These are phyloP conservation scores for Sclerospora graminicola DNA, from an alignment of 352 stramenopile genomes.

Conservation along the genomic window DNA sequence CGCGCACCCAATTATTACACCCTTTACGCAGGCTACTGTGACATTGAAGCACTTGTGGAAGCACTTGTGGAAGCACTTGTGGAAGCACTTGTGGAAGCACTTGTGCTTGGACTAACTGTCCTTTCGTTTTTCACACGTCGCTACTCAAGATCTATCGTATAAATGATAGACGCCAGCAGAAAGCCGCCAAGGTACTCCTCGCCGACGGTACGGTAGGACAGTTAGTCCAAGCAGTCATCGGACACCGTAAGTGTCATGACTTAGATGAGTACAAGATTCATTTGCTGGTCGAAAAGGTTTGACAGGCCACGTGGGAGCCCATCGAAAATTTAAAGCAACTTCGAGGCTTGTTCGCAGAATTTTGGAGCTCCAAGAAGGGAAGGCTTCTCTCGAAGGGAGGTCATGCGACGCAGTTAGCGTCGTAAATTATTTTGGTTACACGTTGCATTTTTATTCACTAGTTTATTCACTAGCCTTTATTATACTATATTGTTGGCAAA, in stretches of 20 bases:
- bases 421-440: too few species aligned
- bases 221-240: slow-evolving; percentile 5
- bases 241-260: background rate
- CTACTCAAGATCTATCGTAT: slow-evolving; percentile 4
- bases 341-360: background rate
- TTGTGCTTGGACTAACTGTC: too few species aligned
- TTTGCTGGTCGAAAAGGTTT: background rate
- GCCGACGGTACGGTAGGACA: slow-evolving; percentile 1
- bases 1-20: too few species aligned
- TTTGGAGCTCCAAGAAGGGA: background rate
- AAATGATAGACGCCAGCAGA: background rate
- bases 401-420: background rate
- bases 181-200: background rate
- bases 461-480: too few species aligned
- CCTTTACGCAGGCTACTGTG: too few species aligned
- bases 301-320: background rate
- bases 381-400: slow-evolving; percentile 1
- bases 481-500: too few species aligned
- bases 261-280: slow-evolving; percentile 1
- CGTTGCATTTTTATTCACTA: too few species aligned
- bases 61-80: too few species aligned
- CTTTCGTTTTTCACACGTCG: slow-evolving; percentile 6
- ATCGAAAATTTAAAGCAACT: slow-evolving; percentile 1
- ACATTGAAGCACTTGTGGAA: too few species aligned
- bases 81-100: too few species aligned